These are phyloP conservation scores for Meyerozyma carpophila DNA, from an alignment of 1,139 yeast species.

Conservation along the genomic window DNA sequence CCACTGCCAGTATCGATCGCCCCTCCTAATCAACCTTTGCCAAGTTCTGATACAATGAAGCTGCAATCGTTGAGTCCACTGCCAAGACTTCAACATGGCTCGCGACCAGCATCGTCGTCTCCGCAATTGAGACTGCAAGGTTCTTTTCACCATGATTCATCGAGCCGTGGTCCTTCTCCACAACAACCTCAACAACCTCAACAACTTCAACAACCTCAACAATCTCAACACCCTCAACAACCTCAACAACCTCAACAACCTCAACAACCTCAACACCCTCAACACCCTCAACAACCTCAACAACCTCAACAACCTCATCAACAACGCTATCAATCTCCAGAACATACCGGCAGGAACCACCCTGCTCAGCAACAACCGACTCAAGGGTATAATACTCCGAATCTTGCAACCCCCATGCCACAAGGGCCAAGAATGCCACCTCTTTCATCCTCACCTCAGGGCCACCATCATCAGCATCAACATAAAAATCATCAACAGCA, in stretches of 20 bases:
- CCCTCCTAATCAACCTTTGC: background rate
- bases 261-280: too few species aligned
- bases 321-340: conserved; percentile 1
- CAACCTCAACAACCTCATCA: conserved; percentile 2
- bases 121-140: background rate
- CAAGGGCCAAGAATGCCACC: conserved; percentile 1
- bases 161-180: background rate
- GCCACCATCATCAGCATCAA: background rate
- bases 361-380: background rate
- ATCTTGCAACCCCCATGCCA: background rate
- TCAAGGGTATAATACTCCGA: conserved; percentile 2
- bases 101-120: background rate
- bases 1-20: background rate
- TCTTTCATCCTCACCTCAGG: conserved; percentile 3
- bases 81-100: background rate
- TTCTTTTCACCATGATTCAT: too few species aligned
- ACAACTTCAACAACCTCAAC: conserved; percentile 1
- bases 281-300: conserved; percentile 3
- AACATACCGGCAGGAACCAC: background rate
- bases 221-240: too few species aligned
- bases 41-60: background rate
- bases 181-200: background rate
- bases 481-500: background rate
- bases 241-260: too few species aligned
- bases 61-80: background rate